Evolutionary conservation across 2,329 filamentous ascomycete genomes (phyloP), one percentile per base, ranked within the genome.

Genomic region (Aspergillus tanneri): DNA sequence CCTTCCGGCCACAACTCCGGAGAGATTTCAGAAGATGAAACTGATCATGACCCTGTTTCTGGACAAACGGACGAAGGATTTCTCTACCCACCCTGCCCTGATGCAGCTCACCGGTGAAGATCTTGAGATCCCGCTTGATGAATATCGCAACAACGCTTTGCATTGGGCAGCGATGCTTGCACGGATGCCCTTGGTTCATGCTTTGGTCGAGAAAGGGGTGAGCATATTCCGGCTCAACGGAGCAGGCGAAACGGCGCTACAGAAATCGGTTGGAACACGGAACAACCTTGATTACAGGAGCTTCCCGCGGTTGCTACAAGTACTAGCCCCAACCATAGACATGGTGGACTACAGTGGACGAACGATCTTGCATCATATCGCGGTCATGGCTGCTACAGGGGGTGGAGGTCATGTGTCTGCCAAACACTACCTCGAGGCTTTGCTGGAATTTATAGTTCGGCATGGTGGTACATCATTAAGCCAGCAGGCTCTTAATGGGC

Each of bases 111-210:
- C 84, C 1, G 83, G 88, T 0, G 76, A 85, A 30, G 92, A 99
- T 57, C 80, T 97, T 18, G 93, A 99, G 63, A 86, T 93, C 66
- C 92, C 93, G 2, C 89, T 99, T 48, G 93, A 99, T 63, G 81
- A 86, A 21, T 90, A 90, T 50, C 90, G 67, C 19, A 76, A 97
- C 63, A 97, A 90, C 14, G 91, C 91, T 2, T 76, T 99, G 32
- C 92, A 97, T 64, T 99, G 93, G 93, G 93, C 93, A 2, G 90
- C 93, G 4, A 96, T 93, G 4, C 77, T 99, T 38, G 90, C 90
- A 2, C 86, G 92, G 12, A 86, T 95, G 66, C 82, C 88, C 1
- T 77, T 99, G 5, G 77, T 97, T 47, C 84, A 88, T 45, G 81
- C 91, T 0, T 78, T 99, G 9, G 88, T 97, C 46, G 79, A 84